Base-by-base conservation (phyloP, 106 monocot genomes). In the Hemerocallis citrina region DNA sequence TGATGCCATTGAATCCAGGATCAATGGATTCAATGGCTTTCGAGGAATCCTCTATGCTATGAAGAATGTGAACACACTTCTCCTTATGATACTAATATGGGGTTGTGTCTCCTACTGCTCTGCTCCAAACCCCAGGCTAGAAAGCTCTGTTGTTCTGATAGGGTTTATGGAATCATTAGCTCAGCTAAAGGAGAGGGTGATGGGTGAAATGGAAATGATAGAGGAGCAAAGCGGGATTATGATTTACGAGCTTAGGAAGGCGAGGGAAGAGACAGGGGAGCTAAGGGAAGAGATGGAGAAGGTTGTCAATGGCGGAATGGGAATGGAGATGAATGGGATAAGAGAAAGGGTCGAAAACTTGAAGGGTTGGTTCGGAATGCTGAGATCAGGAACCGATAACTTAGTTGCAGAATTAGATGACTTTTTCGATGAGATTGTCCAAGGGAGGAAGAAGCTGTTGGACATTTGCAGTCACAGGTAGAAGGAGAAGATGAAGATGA, bases 1-100 rank as follows among this genome's bases (percentile, higher is more conserved):
- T 59, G 65, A 81, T 37, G 33, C 37, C 33, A 54, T 37, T 63
- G 81, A 81, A 27, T 76, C 87, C 4, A 81, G 68, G 69, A 68
- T 88, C 39, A 66, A 79, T 8, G 92, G 92, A 4, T 92, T 92
- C 81, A 88, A 88, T 38, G 93, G 88, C 6, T 93, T 93, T 79
- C 68, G 88, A 35, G 93, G 88, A 12, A 85, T 82, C 11, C 88
- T 93, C 0, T 73, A 85, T 62, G 88, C 85, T 23, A 72, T 93
- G 74, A 52, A 76, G 40, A 88, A 85, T 47, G 93, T 77, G 7
- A 82, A 88, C 79, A 82, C 88, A 10, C 67, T 88, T 22, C 74
- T 93, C 10, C 77, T 93, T 7, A 70, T 54, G 15, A 64, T 89
- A 42, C 69, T 88, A 8, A 46, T 75, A 2, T 79, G 88, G 85